Percentiles rank a stretch among this genome's conserved stretches.
Conservation (phyloP, 495 filamentous ascomycete species). For the Articulospora tetracladia region DNA sequence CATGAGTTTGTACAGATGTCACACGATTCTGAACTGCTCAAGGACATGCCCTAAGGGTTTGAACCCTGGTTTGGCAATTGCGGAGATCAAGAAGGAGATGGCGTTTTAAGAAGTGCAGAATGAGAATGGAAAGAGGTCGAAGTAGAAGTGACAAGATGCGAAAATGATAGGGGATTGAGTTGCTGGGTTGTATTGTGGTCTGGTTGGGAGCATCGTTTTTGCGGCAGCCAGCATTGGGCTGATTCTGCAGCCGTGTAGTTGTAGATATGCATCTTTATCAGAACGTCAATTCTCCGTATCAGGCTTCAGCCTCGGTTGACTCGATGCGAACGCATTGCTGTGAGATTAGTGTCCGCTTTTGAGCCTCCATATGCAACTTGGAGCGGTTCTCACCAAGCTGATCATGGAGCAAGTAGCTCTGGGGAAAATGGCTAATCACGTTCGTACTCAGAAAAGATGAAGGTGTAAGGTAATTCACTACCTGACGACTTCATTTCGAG, state of each 20-base stretch:
- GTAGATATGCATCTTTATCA: neutral
- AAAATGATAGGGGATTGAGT: neutral
- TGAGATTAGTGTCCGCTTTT: neutral
- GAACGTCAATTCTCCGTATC: neutral
- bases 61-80: constrained; percentile 92
- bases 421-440: neutral
- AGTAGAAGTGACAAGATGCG: neutral
- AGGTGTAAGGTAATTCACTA: too few species aligned
- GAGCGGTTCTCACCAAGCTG: neutral
- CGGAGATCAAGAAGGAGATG: constrained; percentile 98
- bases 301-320: neutral
- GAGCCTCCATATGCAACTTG: neutral
- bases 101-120: constrained; percentile 45
- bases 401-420: neutral
- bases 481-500: too few species aligned
- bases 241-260: constrained; percentile 14
- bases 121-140: neutral
- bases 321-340: neutral
- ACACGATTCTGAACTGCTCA: constrained; percentile 98
- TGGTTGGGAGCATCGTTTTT: neutral
- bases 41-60: constrained; percentile 96
- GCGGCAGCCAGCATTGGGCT: neutral
- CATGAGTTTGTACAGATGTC: constrained; percentile 97
- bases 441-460: too few species aligned
- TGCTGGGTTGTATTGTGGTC: neutral